Evolutionary conservation across 352 stramenopile genomes (phyloP), one percentile per base, ranked within the genome.

Genomic region (Thalassiosira hispida): DNA sequence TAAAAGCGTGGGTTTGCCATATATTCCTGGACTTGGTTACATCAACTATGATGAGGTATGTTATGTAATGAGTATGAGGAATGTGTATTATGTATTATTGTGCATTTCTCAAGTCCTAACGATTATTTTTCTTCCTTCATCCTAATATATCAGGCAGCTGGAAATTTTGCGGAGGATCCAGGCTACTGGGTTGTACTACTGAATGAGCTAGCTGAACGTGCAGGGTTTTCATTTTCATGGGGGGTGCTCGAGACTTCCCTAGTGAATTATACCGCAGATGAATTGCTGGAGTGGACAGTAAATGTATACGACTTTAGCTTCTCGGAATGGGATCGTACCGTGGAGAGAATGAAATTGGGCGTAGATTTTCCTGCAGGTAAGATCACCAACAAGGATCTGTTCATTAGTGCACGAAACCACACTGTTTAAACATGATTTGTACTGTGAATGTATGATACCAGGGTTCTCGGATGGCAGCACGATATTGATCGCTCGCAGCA

Each of bases 161-260:
- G 38, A 20, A 40, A 52, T 53, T 66, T 66, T 35, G 29, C 42
- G 14, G 16, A 31, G 7, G 38, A 79, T 74, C 59, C 70, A 11
- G 66, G 64, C 22, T 49, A 69, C 9, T 25, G 53, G 0, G 51
- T 65, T 29, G 18, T 46, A 16, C 29, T 85, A 4, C 23, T 85
- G 38, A 71, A 85, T 63, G 71, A 81, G 51, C 25, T 85, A 16
- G 77, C 72, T 12, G 22, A 4, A 40, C 31, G 72, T 51, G 77
- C 70, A 23, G 52, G 49, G 53, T 84, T 84, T 60, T 46, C 71
- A 25, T 84, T 64, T 53, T 53, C 40, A 27, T 81, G 52, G 29
- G 77, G 38, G 12, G 8, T 38, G 8, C 3, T 56, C 31, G 2
- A 29, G 49, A 16, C 38, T 25, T 46, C 6, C 11, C 22, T n/a